A percentile compares a stretch with the other conserved stretches of the same genome.
Evolutionary conservation across 2,329 filamentous ascomycete species (phyloP).

Genomic region (Metarhizium guizhouense): DNA sequence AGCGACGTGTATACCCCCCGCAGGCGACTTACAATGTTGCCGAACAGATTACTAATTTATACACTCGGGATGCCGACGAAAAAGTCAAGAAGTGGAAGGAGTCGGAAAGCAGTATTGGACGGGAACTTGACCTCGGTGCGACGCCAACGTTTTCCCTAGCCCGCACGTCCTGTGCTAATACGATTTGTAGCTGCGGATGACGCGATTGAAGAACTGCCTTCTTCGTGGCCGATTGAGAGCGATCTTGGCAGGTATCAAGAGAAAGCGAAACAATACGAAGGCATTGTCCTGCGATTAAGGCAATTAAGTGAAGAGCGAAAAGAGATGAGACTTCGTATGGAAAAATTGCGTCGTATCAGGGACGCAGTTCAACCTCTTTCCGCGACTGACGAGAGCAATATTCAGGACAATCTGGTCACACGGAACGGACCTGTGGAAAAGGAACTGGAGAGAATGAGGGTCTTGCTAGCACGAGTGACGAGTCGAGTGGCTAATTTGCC

Average conservation of each 20-base stretch:
- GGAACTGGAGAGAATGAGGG: constrained; percentile 58
- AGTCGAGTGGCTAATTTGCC: constrained; percentile 38
- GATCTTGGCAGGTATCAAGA: constrained; percentile 27
- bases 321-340: constrained; percentile 30
- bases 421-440: constrained; percentile 55
- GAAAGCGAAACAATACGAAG: constrained; percentile 42
- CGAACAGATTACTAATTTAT: constrained; percentile 62
- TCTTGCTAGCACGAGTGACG: constrained; percentile 51
- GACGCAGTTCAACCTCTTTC: constrained; percentile 36
- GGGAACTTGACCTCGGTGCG: constrained; percentile 37
- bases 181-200: constrained; percentile 26
- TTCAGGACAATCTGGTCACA: constrained; percentile 60
- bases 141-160: not conserved
- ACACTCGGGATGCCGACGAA: constrained; percentile 39
- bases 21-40: constrained; percentile 62
- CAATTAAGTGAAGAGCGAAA: constrained; percentile 34
- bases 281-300: constrained; percentile 38
- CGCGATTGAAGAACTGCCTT: constrained; percentile 37
- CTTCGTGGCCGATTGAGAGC: constrained; percentile 35
- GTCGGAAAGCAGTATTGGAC: constrained; percentile 26
- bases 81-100: constrained; percentile 24
- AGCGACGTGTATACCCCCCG: constrained; percentile 54
- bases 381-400: constrained; percentile 18
- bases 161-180: too few relatives aligned
- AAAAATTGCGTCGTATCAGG: constrained; percentile 39